Percentiles rank a stretch among this genome's conserved stretches.
Evolutionary conservation across 2,329 filamentous ascomycete genomes (phyloP).

Genomic region (Ustulina deusta): DNA sequence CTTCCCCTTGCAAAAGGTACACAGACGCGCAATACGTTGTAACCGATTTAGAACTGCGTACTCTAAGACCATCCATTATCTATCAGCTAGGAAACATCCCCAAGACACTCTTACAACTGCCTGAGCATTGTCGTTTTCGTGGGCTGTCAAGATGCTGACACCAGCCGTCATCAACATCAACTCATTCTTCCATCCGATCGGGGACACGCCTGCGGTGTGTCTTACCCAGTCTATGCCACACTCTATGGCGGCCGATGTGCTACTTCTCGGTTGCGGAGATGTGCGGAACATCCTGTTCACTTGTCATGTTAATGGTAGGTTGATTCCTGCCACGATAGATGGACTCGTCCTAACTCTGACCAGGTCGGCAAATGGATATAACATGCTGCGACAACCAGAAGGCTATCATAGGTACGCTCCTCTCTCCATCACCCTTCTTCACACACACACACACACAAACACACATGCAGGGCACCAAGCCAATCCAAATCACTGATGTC

Average conservation of each 20-base stretch:
- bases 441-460: too few relatives aligned
- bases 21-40: too few relatives aligned
- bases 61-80: too few relatives aligned
- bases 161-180: slow-evolving; percentile 11
- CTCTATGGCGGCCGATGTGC: slow-evolving; percentile 47
- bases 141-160: slow-evolving; percentile 31
- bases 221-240: slow-evolving; percentile 39
- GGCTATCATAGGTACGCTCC: slow-evolving; percentile 61
- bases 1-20: background rate
- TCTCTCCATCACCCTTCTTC: background rate
- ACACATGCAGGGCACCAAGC: too few relatives aligned
- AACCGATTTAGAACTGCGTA: too few relatives aligned
- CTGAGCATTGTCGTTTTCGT: background rate
- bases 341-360: slow-evolving; percentile 32
- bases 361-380: slow-evolving; percentile 60
- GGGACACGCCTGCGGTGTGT: slow-evolving; percentile 38
- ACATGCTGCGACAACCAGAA: slow-evolving; percentile 68
- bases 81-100: background rate
- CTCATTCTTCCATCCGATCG: slow-evolving; percentile 36
- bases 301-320: slow-evolving; percentile 54
- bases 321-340: slow-evolving; percentile 41
- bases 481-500: slow-evolving; percentile 14
- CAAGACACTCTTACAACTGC: background rate
- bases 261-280: slow-evolving; percentile 69
- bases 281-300: slow-evolving; percentile 68